Base-by-base conservation (phyloP, 2,329 filamentous ascomycete genomes). In the Sphaerulina musiva region DNA sequence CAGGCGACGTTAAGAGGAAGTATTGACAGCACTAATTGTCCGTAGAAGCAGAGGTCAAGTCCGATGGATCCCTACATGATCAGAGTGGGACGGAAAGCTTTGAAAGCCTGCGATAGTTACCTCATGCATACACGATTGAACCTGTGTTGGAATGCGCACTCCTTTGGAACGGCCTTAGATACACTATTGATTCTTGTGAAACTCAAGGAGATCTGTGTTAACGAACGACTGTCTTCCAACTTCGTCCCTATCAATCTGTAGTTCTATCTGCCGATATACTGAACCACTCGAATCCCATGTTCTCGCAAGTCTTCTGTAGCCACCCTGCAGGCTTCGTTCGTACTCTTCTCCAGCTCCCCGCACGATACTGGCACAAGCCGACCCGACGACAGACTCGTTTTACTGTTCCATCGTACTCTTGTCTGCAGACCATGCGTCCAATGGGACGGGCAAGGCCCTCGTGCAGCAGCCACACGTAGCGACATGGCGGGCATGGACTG, bases 41-140 rank as follows among this genome's bases (percentile, higher is more conserved):
- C 20, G 20, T 4, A 20, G 20, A 20, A 20, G 3, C 80, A 20
- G 20, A 20, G 20, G 20, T 20, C 20, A 20, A 20, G 20, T 20
- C 20, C 20, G 20, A 20, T 20, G 20, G 20, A 20, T 20, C 20
- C 20, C 20, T 20, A 20, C 20, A 20, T 20, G 20, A 20, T 20
- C 20, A 20, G 20, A 20, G 20, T 4, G 20, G 20, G 26, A 29
- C 26, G 26, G 5, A 29, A 1, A 51, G 11, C 26, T 20, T 10
- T 3, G 8, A 20, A 26, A 45, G 8, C 31, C n/a, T 42, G 20
- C 10, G 29, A 14, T 29, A 20, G 2, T 42, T 34, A 29, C 20
- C 20, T 20, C 20, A 20, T 20, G 20, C 20, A 20, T 20, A 38
- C 38, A 42, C 38, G 2, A 17, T 34, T 17, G 48, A 34, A 26